Percentiles rank a stretch among this genome's conserved stretches.
Evolutionary conservation across 2,329 filamentous ascomycete genomes (phyloP).

Genomic region (Fusarium subglutinans): DNA sequence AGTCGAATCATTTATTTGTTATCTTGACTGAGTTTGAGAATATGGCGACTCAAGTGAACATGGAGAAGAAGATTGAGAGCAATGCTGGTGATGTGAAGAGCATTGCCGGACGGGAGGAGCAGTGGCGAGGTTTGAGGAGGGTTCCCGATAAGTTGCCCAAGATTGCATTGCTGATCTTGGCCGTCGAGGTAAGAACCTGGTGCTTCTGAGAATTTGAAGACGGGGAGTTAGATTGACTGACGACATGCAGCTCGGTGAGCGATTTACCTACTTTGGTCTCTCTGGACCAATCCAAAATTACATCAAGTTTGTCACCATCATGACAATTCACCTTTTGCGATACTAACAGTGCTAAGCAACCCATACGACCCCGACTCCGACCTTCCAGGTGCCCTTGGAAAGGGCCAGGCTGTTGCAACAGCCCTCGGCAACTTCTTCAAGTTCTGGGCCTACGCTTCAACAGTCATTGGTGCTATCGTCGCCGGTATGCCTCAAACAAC

Average conservation of each 20-base stretch:
- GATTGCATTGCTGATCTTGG: not conserved
- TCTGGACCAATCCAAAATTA: slow-evolving; percentile 1
- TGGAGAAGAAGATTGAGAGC: not conserved
- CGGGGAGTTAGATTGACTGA: not conserved
- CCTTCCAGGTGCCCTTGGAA: not conserved
- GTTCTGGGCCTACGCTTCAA: slow-evolving; percentile 4
- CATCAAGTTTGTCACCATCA: not conserved
- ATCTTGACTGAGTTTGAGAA: fast-evolving
- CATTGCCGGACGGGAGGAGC: not conserved
- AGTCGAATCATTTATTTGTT: not conserved
- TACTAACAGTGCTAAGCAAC: not conserved
- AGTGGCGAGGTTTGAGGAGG: not conserved
- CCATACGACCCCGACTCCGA: not conserved
- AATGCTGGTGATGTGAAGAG: not conserved
- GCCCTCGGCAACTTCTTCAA: slow-evolving; percentile 12
- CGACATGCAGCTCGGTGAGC: not conserved
- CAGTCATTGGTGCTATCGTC: not conserved
- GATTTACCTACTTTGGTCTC: slow-evolving; percentile 14
- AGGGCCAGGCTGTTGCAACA: not conserved
- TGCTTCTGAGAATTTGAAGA: no score
- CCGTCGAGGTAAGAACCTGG: not conserved
- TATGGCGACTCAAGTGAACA: not conserved
- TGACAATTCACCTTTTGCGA: no score
- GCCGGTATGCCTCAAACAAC: not conserved
- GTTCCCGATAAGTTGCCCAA: slow-evolving; percentile 4